These are phyloP conservation scores for Trichoderma brevicompactum DNA, from an alignment of 2,329 filamentous ascomycete species.

Conservation along the genomic window DNA sequence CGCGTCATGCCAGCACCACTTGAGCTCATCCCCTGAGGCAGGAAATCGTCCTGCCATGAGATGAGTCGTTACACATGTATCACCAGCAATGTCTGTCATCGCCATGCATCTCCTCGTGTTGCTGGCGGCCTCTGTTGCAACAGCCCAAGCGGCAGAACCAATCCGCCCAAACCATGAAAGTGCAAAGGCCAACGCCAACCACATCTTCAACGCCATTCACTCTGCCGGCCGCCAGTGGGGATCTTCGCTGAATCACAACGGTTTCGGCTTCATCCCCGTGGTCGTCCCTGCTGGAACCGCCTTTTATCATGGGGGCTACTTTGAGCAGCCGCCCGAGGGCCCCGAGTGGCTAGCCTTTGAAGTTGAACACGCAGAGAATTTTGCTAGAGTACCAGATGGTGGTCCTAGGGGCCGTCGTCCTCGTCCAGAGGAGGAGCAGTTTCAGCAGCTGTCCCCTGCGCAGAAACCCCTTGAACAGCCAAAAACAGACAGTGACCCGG, in stretches of 20 bases:
- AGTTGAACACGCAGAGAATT: slow-evolving; percentile 67
- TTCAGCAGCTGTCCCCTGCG: neutral
- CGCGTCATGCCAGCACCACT: neutral
- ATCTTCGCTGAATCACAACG: slow-evolving; percentile 74
- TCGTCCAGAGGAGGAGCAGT: neutral
- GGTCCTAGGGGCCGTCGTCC: neutral
- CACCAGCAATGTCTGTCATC: neutral
- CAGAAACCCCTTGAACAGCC: slow-evolving; percentile 16
- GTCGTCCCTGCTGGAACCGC: slow-evolving; percentile 66
- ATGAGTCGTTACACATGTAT: neutral
- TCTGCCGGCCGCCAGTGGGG: slow-evolving; percentile 76
- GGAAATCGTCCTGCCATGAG: neutral
- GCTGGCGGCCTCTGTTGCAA: slow-evolving; percentile 9
- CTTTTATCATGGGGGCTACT: slow-evolving; percentile 67
- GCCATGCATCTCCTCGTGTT: neutral
- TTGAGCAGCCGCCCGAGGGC: slow-evolving; percentile 51
- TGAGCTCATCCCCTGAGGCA: neutral
- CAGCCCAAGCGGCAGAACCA: slow-evolving; percentile 11
- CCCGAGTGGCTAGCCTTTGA: slow-evolving; percentile 79
- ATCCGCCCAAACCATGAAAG: slow-evolving; percentile 45
- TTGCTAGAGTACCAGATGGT: neutral
- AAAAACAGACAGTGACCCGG: neutral
- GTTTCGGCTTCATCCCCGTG: slow-evolving; percentile 71
- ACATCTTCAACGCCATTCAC: slow-evolving; percentile 74
- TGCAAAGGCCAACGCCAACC: slow-evolving; percentile 58